These are phyloP conservation scores for Crithidia mellificae DNA, from an alignment of 208 protist genomes.

Conservation along the genomic window DNA sequence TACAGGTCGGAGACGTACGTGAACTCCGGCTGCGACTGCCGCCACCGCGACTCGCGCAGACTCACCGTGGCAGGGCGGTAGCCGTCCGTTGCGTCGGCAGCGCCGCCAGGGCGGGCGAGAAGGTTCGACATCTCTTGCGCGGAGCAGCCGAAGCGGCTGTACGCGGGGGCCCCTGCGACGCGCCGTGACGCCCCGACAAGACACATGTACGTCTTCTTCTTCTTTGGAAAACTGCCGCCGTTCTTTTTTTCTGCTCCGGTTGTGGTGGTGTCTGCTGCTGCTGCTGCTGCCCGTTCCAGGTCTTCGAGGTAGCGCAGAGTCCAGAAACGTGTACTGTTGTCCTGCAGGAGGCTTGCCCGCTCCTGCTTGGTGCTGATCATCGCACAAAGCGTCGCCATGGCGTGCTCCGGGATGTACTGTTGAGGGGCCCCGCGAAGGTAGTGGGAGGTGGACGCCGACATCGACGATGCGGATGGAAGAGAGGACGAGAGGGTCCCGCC, in stretches of 20 bases:
- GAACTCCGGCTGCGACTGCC: conserved; percentile 18
- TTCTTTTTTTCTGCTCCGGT: too few species aligned
- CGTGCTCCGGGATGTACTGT: conserved; percentile 71
- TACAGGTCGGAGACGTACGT: conserved; percentile 81
- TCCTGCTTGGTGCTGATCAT: conserved; percentile 86
- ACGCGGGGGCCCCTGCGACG: conserved; percentile 67
- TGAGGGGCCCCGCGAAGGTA: conserved; percentile 6
- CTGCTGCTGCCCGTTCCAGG: conserved; percentile 5
- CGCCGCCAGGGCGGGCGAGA: neutral
- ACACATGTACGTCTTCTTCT: conserved; percentile 48
- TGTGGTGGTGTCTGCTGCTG: neutral
- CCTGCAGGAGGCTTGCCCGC: conserved; percentile 78
- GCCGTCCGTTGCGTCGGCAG: neutral
- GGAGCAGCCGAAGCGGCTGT: conserved; percentile 37
- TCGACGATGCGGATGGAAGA: neutral
- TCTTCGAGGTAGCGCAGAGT: conserved; percentile 66
- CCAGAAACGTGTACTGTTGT: conserved; percentile 84
- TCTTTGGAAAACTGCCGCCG: too few species aligned
- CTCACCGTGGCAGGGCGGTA: conserved; percentile 18
- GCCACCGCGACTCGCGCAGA: conserved; percentile 11
- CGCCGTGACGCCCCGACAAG: conserved; percentile 74
- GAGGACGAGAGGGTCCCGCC: neutral
- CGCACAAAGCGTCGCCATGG: conserved; percentile 79
- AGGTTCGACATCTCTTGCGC: conserved; percentile 17
- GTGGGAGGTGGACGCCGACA: neutral